Evolutionary conservation across 176 grass and related monocot species (phyloP).

Genomic region (Tillandsia leiboldiana): DNA sequence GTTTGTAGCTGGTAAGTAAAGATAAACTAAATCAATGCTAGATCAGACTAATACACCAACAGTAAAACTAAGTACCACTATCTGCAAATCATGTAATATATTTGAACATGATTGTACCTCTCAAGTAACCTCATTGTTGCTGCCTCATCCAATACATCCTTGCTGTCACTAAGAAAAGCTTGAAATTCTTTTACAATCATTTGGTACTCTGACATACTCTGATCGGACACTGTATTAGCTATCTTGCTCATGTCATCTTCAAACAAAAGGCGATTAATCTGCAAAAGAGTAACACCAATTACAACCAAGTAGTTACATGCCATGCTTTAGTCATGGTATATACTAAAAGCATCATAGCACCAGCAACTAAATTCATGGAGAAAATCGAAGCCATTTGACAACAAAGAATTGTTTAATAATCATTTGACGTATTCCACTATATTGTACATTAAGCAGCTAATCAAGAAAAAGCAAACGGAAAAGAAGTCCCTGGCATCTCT

Average conservation of each 20-base stretch:
- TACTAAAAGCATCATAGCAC: background rate
- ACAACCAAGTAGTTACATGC: background rate
- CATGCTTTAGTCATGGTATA: background rate
- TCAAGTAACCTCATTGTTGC: slow-evolving; percentile 83
- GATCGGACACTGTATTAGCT: slow-evolving; percentile 30
- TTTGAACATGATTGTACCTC: slow-evolving; percentile 34
- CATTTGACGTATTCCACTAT: too few species aligned
- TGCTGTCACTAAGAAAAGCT: slow-evolving; percentile 90
- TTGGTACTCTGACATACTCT: slow-evolving; percentile 50
- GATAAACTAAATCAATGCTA: too few species aligned
- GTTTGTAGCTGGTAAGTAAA: too few species aligned
- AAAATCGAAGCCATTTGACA: too few species aligned
- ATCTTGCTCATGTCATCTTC: slow-evolving; percentile 49
- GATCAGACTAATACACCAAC: too few species aligned
- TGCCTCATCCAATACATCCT: slow-evolving; percentile 94
- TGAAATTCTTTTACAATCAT: slow-evolving; percentile 70
- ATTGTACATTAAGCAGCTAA: too few species aligned
- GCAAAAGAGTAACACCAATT: slow-evolving; percentile 16
- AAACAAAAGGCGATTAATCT: slow-evolving; percentile 95
- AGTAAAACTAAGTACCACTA: too few species aligned
- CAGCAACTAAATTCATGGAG: too few species aligned
- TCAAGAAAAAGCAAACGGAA: too few species aligned
- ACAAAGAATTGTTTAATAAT: too few species aligned
- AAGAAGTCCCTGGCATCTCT: too few species aligned
- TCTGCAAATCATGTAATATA: background rate